A percentile compares a stretch with the other conserved stretches of the same genome.
These are phyloP conservation scores for Hypoxylon sp. DNA, from an alignment of 2,329 filamentous ascomycete genomes.

Conservation along the genomic window DNA sequence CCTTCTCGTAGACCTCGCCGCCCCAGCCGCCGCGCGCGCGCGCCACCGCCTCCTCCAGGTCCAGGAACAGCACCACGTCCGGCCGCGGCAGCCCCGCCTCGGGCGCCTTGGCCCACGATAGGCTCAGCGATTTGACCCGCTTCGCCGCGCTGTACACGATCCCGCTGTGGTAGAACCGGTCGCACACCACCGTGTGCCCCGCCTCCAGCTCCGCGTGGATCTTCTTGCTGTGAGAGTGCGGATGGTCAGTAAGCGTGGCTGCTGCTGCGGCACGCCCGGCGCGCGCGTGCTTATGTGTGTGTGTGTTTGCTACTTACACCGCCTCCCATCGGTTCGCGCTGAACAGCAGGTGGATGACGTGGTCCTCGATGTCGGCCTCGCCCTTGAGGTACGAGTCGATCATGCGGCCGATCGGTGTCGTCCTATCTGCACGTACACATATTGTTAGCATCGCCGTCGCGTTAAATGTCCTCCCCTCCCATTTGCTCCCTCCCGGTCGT, in stretches of 20 bases:
- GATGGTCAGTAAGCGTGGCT: not conserved
- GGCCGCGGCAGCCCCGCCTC: constrained; percentile 88
- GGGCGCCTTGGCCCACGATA: constrained; percentile 83
- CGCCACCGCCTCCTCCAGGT: constrained; percentile 77
- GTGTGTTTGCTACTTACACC: constrained; percentile 51
- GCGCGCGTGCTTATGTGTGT: too few relatives aligned
- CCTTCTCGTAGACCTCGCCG: constrained; percentile 85
- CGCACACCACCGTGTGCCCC: constrained; percentile 81
- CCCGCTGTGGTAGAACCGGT: constrained; percentile 95
- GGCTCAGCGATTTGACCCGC: constrained; percentile 70
- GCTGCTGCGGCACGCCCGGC: too few relatives aligned
- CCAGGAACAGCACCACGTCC: constrained; percentile 87
- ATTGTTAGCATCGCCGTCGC: not conserved
- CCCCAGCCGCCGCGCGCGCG: constrained; percentile 85
- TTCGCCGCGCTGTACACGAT: constrained; percentile 95
- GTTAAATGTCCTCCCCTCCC: too few relatives aligned
- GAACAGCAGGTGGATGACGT: constrained; percentile 89
- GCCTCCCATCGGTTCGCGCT: constrained; percentile 91
- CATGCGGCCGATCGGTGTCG: constrained; percentile 84
- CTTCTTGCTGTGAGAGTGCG: constrained; percentile 52
- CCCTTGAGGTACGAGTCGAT: constrained; percentile 84
- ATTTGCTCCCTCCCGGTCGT: too few relatives aligned
- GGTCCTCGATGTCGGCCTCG: constrained; percentile 78
- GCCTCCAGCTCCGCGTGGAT: constrained; percentile 63
- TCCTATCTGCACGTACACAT: constrained; percentile 70